Evolutionary conservation across 2,329 filamentous ascomycete genomes (phyloP), one percentile per base, ranked within the genome.

Genomic region (Lachnellula subtilissima): DNA sequence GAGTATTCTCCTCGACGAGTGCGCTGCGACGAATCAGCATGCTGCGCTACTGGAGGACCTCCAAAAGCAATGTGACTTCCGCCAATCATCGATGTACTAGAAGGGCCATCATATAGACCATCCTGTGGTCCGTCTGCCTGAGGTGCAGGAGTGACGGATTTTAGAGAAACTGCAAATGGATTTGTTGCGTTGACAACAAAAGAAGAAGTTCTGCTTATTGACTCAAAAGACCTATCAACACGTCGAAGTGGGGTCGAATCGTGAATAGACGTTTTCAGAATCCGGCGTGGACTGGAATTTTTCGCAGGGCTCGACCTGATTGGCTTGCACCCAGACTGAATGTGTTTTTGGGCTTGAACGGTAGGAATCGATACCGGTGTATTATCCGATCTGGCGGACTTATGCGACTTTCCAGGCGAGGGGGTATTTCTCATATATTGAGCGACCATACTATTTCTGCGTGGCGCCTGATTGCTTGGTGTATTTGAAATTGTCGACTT

Each of bases 371-470:
- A 61, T 23, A 59, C 53, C 23, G 62, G 48, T 7, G 59, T 58
- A 35, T 58, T 62, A 14, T 61, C 59, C 5, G 61, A 64, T 42
- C 52, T 59, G 11, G 40, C 37, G 5, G 62, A 65, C 46, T 61
- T 65, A 46, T 65, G 62, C 3, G 64, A 65, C 49, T 60, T 65
- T 15, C 61, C 54, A 35, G 67, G 64, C 0, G 68, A 67, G 19
- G 64, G 53, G 22, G 60, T 46, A 57, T 68, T 69, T 5, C 52
- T 63, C 8, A 58, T 69, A 50, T 69, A 70, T 25, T 57, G 55
- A n/a, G 67, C 61, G 17, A 69, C 46, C 9, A 68, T 15, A 25
- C 57, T 57, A 5, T 62, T 52, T 48, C 37, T 58, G n/a, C 45
- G 36, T 32, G 53, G 51, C n/a, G 60, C 52, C 35, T 56, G 32